Base-by-base conservation (phyloP, 139 green algal genomes). In the Coccomyxa sp. region DNA sequence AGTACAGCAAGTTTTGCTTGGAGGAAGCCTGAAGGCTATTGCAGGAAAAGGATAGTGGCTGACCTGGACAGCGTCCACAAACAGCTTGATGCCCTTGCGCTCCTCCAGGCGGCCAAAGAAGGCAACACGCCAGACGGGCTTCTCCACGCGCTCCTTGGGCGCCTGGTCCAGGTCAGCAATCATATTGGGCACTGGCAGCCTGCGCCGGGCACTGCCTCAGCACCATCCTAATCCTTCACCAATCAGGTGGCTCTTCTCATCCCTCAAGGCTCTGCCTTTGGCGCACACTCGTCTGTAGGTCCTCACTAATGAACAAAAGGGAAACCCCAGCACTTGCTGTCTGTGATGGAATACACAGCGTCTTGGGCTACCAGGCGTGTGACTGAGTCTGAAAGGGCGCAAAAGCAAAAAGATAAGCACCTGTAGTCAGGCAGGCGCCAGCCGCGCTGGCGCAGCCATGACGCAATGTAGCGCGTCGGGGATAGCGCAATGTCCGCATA, bases 11-110 rank as follows among this genome's bases (percentile, higher is more conserved):
- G n/a, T n/a, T n/a, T n/a, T n/a, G n/a, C n/a, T n/a, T n/a, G n/a
- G n/a, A n/a, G n/a, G n/a, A n/a, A n/a, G n/a, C n/a, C n/a, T n/a
- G n/a, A n/a, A n/a, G n/a, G n/a, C n/a, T n/a, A n/a, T n/a, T n/a
- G n/a, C n/a, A n/a, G n/a, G n/a, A n/a, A n/a, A n/a, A n/a, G n/a
- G n/a, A n/a, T n/a, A n/a, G n/a, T n/a, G n/a, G 50, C 50, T 18
- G 18, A 64, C 50, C 50, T 64, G 50, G 6, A 81, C 39, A 9
- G 77, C 77, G 8, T 76, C 69, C 29, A 74, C 35, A 39, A 81
- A 81, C 14, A 77, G 68, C 69, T 76, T 81, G 39, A 81, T 72
- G 68, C 77, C 77, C 68, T 81, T 81, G 40, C 77, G 68, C 77
- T 81, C 77, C 12, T 81, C 77, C 39, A 81, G 68, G 8, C 77